Conservation (phyloP, 2,329 filamentous ascomycete genomes). For the Emmonsia crescens region DNA sequence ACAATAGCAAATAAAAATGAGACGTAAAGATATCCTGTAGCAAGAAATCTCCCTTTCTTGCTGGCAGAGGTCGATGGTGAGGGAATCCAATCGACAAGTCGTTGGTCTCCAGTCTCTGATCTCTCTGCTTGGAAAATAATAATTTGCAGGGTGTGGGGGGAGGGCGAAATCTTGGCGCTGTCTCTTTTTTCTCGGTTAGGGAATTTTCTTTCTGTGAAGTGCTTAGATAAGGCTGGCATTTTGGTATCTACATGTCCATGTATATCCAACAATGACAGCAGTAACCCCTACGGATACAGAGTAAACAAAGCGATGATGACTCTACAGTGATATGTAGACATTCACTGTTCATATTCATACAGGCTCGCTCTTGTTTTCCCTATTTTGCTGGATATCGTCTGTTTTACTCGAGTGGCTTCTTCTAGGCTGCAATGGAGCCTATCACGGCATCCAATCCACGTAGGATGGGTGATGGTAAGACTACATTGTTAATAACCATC, state of each 20-base stretch:
- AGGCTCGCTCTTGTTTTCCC: too few relatives aligned
- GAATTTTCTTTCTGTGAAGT: not conserved
- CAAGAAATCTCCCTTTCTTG: not conserved
- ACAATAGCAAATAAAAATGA: not conserved
- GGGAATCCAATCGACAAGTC: not conserved
- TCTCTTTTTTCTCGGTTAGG: slow-evolving; percentile 5
- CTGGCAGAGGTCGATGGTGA: not conserved
- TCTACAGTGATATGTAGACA: not conserved
- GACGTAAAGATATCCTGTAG: not conserved
- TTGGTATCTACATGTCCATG: too few relatives aligned
- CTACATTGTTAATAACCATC: too few relatives aligned
- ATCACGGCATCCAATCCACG: too few relatives aligned
- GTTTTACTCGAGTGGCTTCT: too few relatives aligned
- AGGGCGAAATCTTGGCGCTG: slow-evolving; percentile 12
- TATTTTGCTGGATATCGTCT: not conserved
- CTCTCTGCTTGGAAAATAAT: slow-evolving; percentile 3
- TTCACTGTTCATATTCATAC: too few relatives aligned
- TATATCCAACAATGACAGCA: too few relatives aligned
- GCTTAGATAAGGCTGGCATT: not conserved
- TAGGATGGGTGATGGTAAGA: too few relatives aligned
- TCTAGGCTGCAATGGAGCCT: too few relatives aligned
- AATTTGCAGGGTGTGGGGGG: slow-evolving; percentile 7
- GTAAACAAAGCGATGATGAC: too few relatives aligned
- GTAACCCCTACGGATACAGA: too few relatives aligned
- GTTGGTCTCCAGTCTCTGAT: not conserved